Evolutionary conservation across 2,329 filamentous ascomycete species (phyloP).

Genomic region (Pseudogymnoascus verrucosus): DNA sequence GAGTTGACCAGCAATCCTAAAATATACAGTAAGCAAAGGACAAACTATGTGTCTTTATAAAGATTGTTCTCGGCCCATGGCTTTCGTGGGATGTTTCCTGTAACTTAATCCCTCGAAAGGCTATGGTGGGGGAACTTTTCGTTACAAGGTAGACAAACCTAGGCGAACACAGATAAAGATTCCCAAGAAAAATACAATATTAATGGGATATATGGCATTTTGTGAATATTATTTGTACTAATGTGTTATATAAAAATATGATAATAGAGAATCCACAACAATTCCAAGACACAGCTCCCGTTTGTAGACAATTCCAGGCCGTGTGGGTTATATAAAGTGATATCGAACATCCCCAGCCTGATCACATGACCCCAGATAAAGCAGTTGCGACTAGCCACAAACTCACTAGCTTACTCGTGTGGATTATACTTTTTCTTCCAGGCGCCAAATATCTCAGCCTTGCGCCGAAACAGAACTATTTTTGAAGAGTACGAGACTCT

Average conservation of each 20-base stretch:
- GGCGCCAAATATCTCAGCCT: slow-evolving; percentile 9
- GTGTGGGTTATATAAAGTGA: not conserved
- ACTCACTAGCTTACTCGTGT: not conserved
- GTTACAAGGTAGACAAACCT: slow-evolving; percentile 7
- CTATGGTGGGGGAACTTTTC: slow-evolving; percentile 7
- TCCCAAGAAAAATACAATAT: not conserved
- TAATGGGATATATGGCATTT: not conserved
- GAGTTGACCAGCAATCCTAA: not conserved
- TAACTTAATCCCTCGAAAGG: slow-evolving; percentile 1
- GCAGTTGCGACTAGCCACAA: not conserved
- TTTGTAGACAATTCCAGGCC: not conserved
- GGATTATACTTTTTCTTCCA: slow-evolving; percentile 8
- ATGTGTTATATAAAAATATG: slow-evolving; percentile 4
- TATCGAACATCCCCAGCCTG: slow-evolving; percentile 1
- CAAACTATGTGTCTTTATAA: not conserved
- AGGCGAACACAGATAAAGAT: slow-evolving; percentile 6
- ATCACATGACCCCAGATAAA: not conserved
- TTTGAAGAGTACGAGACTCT: slow-evolving; percentile 8
- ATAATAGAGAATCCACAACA: not conserved
- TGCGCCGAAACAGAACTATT: not conserved
- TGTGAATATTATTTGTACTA: not conserved
- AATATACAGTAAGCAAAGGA: slow-evolving; percentile 3
- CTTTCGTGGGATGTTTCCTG: not conserved
- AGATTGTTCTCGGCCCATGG: not conserved
- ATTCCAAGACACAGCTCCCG: not conserved